Evolutionary conservation across 768 basidiomycete species (phyloP), one percentile per base, ranked within the genome.

Genomic region (Termitomyces sp.): DNA sequence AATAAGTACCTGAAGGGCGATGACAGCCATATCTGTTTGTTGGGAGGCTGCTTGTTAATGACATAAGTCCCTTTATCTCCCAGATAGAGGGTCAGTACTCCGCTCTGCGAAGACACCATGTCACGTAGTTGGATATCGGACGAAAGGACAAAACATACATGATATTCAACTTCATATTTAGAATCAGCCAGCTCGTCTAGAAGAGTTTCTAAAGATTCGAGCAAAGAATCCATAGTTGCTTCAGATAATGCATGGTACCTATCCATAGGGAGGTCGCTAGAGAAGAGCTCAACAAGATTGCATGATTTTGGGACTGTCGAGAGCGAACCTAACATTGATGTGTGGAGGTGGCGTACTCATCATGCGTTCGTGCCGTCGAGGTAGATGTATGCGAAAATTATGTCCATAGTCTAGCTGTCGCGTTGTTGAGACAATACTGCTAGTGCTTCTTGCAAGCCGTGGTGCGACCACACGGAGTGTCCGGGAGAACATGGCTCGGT

Each of bases 1-100:
- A 53, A 38, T 36, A 68, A 76, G 40, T 62, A 93, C 94, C 91
- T 92, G 62, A 84, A 69, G 0, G 94, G 94, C 9, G 90, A 93
- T 4, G 92, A 94, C 20, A 97, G 77, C 94, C 94, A 97, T 63
- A 97, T 96, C 68, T 97, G 94, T 74, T 93, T 93, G 69, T 97
- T 97, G 6, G 94, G 94, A 11, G 94, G 94, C 68, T 97, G 94
- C 76, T 96, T 97, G 73, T 97, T 97, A 72, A 97, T 87, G 30
- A 96, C 94, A 73, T 96, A 97, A 11, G 90, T 96, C 14, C 92
- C 93, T 55, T 85, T 74, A 41, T 78, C 73, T 32, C 87, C 93
- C 16, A 95, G 77, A 50, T 76, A 78, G 45, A 96, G 81, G 1
- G 94, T 97, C 35, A 97, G 70, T 32, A 97, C 94, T n/a, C 94